Evolutionary conservation across 2,329 filamentous ascomycete genomes (phyloP).

Genomic region (Epichloe festucae): DNA sequence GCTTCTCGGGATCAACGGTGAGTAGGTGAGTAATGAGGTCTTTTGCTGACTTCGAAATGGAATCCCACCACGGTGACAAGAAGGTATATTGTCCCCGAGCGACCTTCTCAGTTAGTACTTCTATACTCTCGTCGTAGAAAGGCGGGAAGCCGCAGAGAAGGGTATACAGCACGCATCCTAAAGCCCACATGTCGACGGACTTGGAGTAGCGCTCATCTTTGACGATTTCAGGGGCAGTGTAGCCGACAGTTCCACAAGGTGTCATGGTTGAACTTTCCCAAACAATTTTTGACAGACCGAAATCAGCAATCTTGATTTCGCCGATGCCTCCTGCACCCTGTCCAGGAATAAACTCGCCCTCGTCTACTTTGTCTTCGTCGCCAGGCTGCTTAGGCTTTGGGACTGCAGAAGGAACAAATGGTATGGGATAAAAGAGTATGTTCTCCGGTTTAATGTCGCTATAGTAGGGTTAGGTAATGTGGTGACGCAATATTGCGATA

Average conservation of each 20-base stretch:
- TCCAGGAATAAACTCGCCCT: conserved; percentile 80
- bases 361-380: conserved; percentile 94
- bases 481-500: background rate
- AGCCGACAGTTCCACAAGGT: conserved; percentile 95
- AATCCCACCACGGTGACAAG: conserved; percentile 97
- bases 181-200: conserved; percentile 98
- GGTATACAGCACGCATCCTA: conserved; percentile 94
- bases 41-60: conserved; percentile 89
- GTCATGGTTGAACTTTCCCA: conserved; percentile 99
- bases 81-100: conserved; percentile 95
- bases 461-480: conserved; percentile 3
- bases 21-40: conserved; percentile 88
- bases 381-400: conserved; percentile 74
- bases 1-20: conserved; percentile 88
- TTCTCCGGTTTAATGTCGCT: conserved; percentile 99
- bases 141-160: conserved; percentile 94
- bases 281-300: conserved; percentile 92
- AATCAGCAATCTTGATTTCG: conserved; percentile 93
- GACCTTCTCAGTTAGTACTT: conserved; percentile 93
- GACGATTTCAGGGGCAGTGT: conserved; percentile 96
- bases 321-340: conserved; percentile 83
- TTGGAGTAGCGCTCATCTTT: conserved; percentile 98
- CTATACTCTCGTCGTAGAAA: conserved; percentile 97
- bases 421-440: conserved; percentile 78
- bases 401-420: conserved; percentile 65